Percentiles rank a stretch among this genome's conserved stretches.
These are phyloP conservation scores for Dryadomyces quercivorus DNA, from an alignment of 2,329 filamentous ascomycete species.

Conservation along the genomic window DNA sequence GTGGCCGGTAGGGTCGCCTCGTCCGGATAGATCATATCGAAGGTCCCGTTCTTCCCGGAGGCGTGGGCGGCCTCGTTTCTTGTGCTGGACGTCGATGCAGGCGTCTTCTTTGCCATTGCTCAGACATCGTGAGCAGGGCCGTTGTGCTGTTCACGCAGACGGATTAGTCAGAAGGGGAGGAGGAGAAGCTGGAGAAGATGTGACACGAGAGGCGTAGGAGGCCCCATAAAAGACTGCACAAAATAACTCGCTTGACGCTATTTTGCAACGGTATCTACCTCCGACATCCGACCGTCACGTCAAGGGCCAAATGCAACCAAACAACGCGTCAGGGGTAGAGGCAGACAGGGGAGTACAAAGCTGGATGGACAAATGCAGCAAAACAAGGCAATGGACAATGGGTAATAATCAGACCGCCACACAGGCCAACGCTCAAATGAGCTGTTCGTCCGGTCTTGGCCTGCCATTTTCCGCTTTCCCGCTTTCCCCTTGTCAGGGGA, in stretches of 20 bases:
- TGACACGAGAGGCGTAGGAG: not conserved
- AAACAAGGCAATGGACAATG: not conserved
- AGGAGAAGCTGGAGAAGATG: not conserved
- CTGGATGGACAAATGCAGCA: not conserved
- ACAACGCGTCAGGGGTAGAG: not conserved
- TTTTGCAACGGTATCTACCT: not conserved
- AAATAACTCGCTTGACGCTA: not conserved
- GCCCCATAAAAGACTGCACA: not conserved
- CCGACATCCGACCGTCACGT: too few relatives aligned
- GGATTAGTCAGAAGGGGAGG: too few relatives aligned
- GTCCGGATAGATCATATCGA: slow-evolving; percentile 37
- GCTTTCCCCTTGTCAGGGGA: not conserved
- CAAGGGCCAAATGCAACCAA: not conserved
- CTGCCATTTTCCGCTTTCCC: not conserved
- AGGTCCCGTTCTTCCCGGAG: slow-evolving; percentile 59
- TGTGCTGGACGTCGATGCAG: slow-evolving; percentile 75
- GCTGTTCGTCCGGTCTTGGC: too few relatives aligned
- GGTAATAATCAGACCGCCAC: too few relatives aligned
- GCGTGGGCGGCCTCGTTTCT: slow-evolving; percentile 68
- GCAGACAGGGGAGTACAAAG: not conserved
- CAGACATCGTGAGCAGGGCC: slow-evolving; percentile 66
- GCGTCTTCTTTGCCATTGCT: slow-evolving; percentile 70
- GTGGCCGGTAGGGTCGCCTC: slow-evolving; percentile 29
- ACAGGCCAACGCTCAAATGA: too few relatives aligned
- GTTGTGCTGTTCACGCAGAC: slow-evolving; percentile 41